A percentile compares a stretch with the other conserved stretches of the same genome.
These are phyloP conservation scores for Cicer arietinum DNA, from an alignment of 306 rosid species.

Conservation along the genomic window DNA sequence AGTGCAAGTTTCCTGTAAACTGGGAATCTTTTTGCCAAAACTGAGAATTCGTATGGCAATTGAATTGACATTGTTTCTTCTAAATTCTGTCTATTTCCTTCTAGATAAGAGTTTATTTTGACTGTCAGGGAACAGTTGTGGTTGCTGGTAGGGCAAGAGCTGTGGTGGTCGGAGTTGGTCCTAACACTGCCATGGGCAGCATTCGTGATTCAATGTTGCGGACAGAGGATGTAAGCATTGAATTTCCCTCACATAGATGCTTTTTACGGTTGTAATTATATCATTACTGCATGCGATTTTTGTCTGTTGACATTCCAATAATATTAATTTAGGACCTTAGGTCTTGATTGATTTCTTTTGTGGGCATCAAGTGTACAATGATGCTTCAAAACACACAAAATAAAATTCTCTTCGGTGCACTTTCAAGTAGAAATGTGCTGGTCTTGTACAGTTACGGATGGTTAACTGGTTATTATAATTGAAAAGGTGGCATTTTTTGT, in stretches of 20 bases:
- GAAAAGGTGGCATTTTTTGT: not conserved
- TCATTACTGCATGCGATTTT: conserved; percentile 26
- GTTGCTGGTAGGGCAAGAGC: conserved; percentile 99
- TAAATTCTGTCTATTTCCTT: conserved; percentile 1
- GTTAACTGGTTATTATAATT: conserved; percentile 17
- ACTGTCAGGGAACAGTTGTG: conserved; percentile 86
- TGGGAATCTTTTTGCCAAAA: conserved; percentile 16
- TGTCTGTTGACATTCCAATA: conserved; percentile 34
- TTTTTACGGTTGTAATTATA: conserved; percentile 33
- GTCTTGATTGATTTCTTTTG: conserved; percentile 32
- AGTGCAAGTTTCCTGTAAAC: conserved; percentile 37
- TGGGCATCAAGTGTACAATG: conserved; percentile 34
- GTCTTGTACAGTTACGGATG: conserved; percentile 3
- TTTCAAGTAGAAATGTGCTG: conserved; percentile 15
- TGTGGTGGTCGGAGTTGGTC: conserved; percentile 88
- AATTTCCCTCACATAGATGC: conserved; percentile 24
- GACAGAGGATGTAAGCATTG: conserved; percentile 87
- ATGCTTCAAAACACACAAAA: not conserved
- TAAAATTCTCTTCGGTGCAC: conserved; percentile 18
- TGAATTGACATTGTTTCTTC: conserved; percentile 23
- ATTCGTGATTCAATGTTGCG: conserved; percentile 90
- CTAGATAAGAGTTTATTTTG: conserved; percentile 38
- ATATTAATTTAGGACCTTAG: conserved; percentile 3
- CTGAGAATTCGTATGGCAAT: conserved; percentile 6
- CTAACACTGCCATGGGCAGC: conserved; percentile 95